These are phyloP conservation scores for Babesia ovata DNA, from an alignment of 169 alveolate genomes.

Conservation along the genomic window DNA sequence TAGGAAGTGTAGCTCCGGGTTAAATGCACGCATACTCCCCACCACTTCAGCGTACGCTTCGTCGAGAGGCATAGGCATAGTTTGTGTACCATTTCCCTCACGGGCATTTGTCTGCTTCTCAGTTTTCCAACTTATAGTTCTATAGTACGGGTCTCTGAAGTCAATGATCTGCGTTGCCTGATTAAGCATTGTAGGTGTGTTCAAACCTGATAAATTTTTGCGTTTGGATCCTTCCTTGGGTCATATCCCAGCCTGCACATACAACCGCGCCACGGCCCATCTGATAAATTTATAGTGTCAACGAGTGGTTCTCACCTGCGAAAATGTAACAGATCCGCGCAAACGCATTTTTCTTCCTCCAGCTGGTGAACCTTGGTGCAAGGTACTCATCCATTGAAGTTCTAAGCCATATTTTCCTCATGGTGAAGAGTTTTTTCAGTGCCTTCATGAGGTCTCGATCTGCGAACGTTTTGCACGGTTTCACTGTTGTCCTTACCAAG, in stretches of 20 bases:
- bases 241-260: constrained; percentile 66
- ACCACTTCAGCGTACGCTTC: constrained; percentile 17
- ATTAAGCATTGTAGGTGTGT: background rate
- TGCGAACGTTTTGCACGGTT: background rate
- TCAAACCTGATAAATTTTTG: constrained; percentile 55
- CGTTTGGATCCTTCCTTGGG: constrained; percentile 52
- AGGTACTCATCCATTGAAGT: constrained; percentile 51
- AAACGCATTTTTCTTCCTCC: constrained; percentile 64
- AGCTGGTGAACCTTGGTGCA: constrained; percentile 43
- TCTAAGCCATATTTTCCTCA: constrained; percentile 57
- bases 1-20: constrained; percentile 67
- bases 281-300: constrained; percentile 3
- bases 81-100: constrained; percentile 5
- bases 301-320: constrained; percentile 37
- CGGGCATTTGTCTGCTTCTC: constrained; percentile 40
- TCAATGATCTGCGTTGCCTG: constrained; percentile 53
- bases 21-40: constrained; percentile 24
- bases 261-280: constrained; percentile 73
- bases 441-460: constrained; percentile 34
- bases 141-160: constrained; percentile 64
- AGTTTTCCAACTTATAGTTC: constrained; percentile 63
- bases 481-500: constrained; percentile 33
- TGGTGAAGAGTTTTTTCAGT: constrained; percentile 37
- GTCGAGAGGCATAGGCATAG: constrained; percentile 8
- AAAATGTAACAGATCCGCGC: constrained; percentile 63